Base-by-base conservation (phyloP, 2,329 filamentous ascomycete species). In the Epichloe uncinata region DNA sequence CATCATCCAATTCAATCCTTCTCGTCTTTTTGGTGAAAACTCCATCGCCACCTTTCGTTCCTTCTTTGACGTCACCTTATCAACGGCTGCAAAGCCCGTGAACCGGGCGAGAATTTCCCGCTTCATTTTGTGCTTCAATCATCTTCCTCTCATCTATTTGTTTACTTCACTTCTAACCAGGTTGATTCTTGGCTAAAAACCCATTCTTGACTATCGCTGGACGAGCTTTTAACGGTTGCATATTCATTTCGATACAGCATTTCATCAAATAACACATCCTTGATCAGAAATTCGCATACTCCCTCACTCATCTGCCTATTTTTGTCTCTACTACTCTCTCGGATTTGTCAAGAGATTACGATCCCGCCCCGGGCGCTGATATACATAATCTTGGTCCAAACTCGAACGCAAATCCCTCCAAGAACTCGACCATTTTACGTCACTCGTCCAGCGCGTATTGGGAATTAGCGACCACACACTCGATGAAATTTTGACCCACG, bases 161-260 rank as follows among this genome's bases (percentile, higher is more conserved):
- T n/a, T n/a, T n/a, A n/a, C n/a, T n/a, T n/a, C n/a, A n/a, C n/a
- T n/a, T n/a, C n/a, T n/a, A n/a, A n/a, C n/a, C n/a, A n/a, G n/a
- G n/a, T n/a, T n/a, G n/a, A n/a, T 68, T 74, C 75, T 78, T 65
- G 74, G 73, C 70, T 65, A 18, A 37, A n/a, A 15, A 9, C 2
- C 54, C 62, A 58, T 48, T 53, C 42, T 51, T 49, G 53, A 54
- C 42, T 40, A 20, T 20, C 51, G 51, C 47, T 45, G 47, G 51
- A 36, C 51, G 51, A 30, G 15, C 18, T 41, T 50, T 50, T 44
- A 33, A 33, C 13, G 35, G 13, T 41, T n/a, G 12, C 11, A 16
- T 22, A 26, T 46, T 18, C 26, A 22, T 20, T 42, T 44, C 42
- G 13, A 37, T 11, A 30, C 13, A 45, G 12, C 18, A 15, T 22